phyloP scores from a whole-genome alignment of 1,284 basidiomycete species.

The Sporisorium scitamineum region DNA sequence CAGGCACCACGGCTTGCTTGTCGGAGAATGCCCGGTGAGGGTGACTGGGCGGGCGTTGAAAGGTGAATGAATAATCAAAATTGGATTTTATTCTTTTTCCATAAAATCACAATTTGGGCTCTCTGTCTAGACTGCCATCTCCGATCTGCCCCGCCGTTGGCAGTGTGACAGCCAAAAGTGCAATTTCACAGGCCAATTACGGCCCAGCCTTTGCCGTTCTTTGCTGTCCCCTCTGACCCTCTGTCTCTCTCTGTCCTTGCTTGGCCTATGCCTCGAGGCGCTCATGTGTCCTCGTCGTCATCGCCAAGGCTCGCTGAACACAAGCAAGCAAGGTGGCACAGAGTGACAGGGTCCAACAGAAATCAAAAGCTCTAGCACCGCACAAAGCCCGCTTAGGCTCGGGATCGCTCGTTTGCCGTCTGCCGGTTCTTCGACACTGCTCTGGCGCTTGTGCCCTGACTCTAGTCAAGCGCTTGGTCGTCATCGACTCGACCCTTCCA shows the following conservation, averaged over 20 bases:
- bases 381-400: constrained; percentile 1
- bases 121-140: constrained; percentile 6
- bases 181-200: constrained; percentile 16
- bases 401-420: constrained; percentile 3
- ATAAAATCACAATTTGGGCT: background rate
- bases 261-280: background rate
- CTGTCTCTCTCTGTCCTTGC: background rate
- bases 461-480: constrained; percentile 8
- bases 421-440: background rate
- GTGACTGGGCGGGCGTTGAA: background rate
- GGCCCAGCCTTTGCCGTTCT: background rate
- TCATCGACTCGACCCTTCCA: constrained; percentile 13
- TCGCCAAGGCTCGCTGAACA: background rate
- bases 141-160: constrained; percentile 30
- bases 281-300: background rate
- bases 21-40: background rate
- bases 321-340: no score
- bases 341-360: background rate
- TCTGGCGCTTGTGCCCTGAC: background rate
- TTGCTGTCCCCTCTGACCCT: background rate
- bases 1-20: background rate
- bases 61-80: constrained; percentile 1
- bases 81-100: constrained; percentile 12
- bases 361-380: background rate
- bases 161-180: background rate